Conservation (phyloP, 169 alveolate genomes). For the Babesia sp. region DNA sequence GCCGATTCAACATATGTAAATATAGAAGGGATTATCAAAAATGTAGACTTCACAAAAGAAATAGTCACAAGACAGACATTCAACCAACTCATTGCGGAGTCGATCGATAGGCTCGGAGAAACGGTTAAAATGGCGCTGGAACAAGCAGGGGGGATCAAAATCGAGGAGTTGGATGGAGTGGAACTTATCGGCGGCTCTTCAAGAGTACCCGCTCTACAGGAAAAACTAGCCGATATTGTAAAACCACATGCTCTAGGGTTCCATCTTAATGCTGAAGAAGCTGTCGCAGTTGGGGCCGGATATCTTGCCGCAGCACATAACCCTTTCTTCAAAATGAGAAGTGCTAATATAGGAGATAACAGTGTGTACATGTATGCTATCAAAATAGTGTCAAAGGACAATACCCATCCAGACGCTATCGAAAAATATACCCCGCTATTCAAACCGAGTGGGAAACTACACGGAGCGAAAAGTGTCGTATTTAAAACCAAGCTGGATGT, state of each 20-base stretch:
- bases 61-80: conserved; percentile 66
- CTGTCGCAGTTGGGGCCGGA: conserved; percentile 76
- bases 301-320: conserved; percentile 76
- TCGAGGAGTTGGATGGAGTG: conserved; percentile 73
- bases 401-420: conserved; percentile 29
- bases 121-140: conserved; percentile 70
- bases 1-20: conserved; percentile 24
- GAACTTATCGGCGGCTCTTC: conserved; percentile 78
- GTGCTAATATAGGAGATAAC: conserved; percentile 60
- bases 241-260: conserved; percentile 73
- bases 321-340: conserved; percentile 71
- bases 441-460: conserved; percentile 27
- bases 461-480: conserved; percentile 23
- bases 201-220: conserved; percentile 75
- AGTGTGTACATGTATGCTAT: conserved; percentile 63
- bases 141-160: conserved; percentile 57
- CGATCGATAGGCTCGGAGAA: conserved; percentile 51
- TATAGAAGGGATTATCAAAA: conserved; percentile 46
- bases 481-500: conserved; percentile 39
- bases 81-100: conserved; percentile 55
- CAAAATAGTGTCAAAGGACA: conserved; percentile 15
- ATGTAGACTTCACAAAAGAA: conserved; percentile 24
- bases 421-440: conserved; percentile 39
- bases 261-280: conserved; percentile 80
- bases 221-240: conserved; percentile 63